Evolutionary conservation across 202 grass and related monocot genomes (phyloP), one percentile per base, ranked within the genome.

Genomic region (Schoenoplectus triqueter): DNA sequence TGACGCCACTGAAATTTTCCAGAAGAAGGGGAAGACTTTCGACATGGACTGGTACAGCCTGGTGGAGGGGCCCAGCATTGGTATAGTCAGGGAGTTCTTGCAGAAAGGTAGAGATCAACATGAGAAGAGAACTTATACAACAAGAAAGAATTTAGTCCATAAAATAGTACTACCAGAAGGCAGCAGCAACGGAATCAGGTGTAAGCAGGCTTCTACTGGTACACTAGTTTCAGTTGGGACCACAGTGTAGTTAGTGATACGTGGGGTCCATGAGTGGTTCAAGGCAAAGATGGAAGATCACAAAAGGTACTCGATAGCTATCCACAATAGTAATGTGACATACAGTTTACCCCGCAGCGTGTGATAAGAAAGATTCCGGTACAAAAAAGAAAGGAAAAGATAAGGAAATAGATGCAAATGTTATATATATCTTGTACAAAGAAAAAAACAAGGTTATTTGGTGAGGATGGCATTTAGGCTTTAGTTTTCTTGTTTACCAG

Each of bases 1-100:
- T 10, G 89, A 97, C 42, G 91, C 95, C 56, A 97, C 92, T 0
- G 89, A 94, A 55, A 91, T 92, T 63, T 89, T 97, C 80, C 11
- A 68, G 1, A 89, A 81, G 80, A 13, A 82, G 0, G 86, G 89
- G 0, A 76, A 19, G 69, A 87, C 63, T 46, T 87, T 88, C n/a
- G 90, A 93, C 47, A 88, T 73, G 85, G 83, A 88, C 19, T 97
- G 95, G 95, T 81, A 90, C 52, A 65, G 77, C 57, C 87, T 86
- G 47, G 92, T 95, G 31, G 79, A 86, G 74, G 82, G 57, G 49
- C 95, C 95, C 0, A 89, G 86, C 88, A 81, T 90, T 21, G 87
- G 90, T 46, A 90, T 89, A 45, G 92, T 97, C 3, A 11, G 88
- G 6, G 79, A 87, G 19, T 97, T 97, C 59, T 50, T 97, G 4